Evolutionary conservation across 106 monocot species (phyloP).

Genomic region (Xerophyta viscosa): DNA sequence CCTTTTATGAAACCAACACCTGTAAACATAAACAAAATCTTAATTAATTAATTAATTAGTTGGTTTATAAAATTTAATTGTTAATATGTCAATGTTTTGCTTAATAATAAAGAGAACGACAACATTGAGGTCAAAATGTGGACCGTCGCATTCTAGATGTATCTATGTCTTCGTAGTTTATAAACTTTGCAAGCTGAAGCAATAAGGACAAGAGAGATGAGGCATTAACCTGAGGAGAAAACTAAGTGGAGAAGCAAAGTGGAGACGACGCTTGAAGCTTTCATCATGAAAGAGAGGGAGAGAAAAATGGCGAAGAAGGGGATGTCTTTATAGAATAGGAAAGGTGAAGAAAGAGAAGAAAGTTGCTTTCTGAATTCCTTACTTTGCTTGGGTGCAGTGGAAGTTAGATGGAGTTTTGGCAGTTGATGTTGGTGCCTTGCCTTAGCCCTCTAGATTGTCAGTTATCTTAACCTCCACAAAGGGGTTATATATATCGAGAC

Average conservation of each 20-base stretch:
- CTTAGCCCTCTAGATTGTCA: slow-evolving; percentile 7
- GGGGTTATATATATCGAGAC: too few relatives aligned
- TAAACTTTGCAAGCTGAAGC: background rate
- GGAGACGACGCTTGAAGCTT: slow-evolving; percentile 1
- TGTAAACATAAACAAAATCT: slow-evolving; percentile 6
- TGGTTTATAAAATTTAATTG: background rate
- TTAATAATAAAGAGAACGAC: too few relatives aligned
- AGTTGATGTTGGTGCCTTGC: slow-evolving; percentile 16
- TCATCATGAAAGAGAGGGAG: slow-evolving; percentile 8
- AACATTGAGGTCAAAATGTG: too few relatives aligned
- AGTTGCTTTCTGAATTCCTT: slow-evolving; percentile 32
- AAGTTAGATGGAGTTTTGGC: background rate
- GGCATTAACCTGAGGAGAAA: slow-evolving; percentile 45
- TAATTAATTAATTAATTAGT: background rate
- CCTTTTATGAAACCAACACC: slow-evolving; percentile 25
- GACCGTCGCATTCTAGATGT: too few relatives aligned
- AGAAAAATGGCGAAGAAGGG: background rate
- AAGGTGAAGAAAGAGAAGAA: too few relatives aligned
- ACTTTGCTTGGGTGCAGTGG: slow-evolving; percentile 35
- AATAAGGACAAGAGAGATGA: background rate
- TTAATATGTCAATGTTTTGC: background rate
- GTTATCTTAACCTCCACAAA: too few relatives aligned
- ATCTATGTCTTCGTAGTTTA: background rate
- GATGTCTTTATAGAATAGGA: background rate
- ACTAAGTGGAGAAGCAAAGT: slow-evolving; percentile 26